These are phyloP conservation scores for Helianthus tuberosus DNA, from an alignment of 129 eudicot species.

Conservation along the genomic window DNA sequence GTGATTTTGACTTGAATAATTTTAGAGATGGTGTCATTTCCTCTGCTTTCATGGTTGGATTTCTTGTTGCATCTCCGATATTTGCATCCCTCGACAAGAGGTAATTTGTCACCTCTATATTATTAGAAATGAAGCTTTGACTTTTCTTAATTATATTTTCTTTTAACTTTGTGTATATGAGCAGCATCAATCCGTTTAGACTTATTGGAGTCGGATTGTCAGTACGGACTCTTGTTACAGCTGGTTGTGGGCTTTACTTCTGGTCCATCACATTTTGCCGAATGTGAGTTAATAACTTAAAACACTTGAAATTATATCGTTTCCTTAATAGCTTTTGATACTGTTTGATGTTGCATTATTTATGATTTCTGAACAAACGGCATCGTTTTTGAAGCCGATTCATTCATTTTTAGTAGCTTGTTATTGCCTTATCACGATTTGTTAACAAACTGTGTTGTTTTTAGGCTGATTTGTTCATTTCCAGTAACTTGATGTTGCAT, in stretches of 20 bases:
- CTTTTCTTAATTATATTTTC: not conserved
- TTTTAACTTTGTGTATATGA: conserved; percentile 21
- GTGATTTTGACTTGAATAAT: conserved; percentile 71
- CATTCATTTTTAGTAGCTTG: too few relatives aligned
- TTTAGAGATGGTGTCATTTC: conserved; percentile 90
- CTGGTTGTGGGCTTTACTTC: conserved; percentile 83
- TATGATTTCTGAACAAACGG: too few relatives aligned
- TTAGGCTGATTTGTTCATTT: too few relatives aligned
- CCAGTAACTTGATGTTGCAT: too few relatives aligned
- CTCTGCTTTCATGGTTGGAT: conserved; percentile 98
- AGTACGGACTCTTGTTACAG: conserved; percentile 81
- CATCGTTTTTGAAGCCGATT: too few relatives aligned
- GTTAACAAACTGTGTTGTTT: too few relatives aligned
- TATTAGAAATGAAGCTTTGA: not conserved
- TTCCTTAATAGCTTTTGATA: conserved; percentile 1
- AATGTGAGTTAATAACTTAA: conserved; percentile 57
- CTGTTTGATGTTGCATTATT: not conserved
- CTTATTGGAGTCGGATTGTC: conserved; percentile 95
- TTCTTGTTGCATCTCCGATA: conserved; percentile 88
- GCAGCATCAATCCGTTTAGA: conserved; percentile 92
- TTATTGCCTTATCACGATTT: too few relatives aligned
- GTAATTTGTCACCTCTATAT: conserved; percentile 33
- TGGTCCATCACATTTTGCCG: conserved; percentile 88
- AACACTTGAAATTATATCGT: conserved; percentile 7
- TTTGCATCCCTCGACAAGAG: conserved; percentile 93